Percentiles rank a stretch among this genome's conserved stretches.
These are phyloP conservation scores for Spergularia azorica DNA, from an alignment of 179 eudicot species.

Conservation along the genomic window DNA sequence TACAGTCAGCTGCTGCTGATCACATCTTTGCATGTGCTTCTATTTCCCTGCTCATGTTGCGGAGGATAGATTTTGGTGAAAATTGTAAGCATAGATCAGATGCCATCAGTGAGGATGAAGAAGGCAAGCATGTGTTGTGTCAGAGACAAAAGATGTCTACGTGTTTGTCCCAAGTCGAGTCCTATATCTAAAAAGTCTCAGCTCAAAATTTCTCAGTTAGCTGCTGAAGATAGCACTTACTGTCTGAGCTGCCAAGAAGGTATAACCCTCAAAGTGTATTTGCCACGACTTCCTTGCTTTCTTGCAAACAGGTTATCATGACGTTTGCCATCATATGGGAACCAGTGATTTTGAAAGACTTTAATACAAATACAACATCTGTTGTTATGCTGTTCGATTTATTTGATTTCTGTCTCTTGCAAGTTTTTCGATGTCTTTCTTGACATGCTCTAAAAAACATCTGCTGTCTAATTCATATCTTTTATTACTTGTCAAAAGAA, in stretches of 20 bases:
- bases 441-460: background rate
- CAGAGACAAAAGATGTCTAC: conserved; percentile 68
- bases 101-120: conserved; percentile 92
- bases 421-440: background rate
- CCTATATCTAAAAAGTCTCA: conserved; percentile 64
- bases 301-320: background rate
- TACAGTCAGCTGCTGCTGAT: conserved; percentile 34
- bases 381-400: background rate
- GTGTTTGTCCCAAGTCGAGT: conserved; percentile 67
- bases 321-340: background rate
- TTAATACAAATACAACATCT: background rate
- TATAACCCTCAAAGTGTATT: conserved; percentile 24
- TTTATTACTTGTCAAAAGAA: background rate
- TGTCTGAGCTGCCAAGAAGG: conserved; percentile 52
- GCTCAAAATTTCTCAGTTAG: conserved; percentile 43
- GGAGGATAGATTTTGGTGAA: conserved; percentile 32
- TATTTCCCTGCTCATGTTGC: conserved; percentile 47
- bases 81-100: conserved; percentile 52
- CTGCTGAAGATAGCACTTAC: conserved; percentile 35
- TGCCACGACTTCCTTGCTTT: background rate
- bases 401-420: background rate
- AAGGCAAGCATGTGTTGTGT: conserved; percentile 56
- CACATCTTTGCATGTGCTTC: conserved; percentile 33
- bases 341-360: background rate
- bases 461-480: background rate